Conservation (phyloP, 306 rosid genomes). For the Quercus dentata region DNA sequence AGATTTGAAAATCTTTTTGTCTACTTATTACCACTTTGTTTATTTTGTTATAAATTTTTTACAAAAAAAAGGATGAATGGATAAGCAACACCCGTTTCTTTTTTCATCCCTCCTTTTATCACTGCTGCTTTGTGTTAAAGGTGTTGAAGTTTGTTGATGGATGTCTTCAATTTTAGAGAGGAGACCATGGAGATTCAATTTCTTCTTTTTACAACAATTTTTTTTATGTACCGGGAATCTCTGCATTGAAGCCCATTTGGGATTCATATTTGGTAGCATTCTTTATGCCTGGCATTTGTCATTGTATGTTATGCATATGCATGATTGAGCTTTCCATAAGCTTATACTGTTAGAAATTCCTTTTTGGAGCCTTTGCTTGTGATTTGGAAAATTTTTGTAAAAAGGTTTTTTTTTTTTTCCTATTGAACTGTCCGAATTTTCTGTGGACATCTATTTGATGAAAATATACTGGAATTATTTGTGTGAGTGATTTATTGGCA, state of each 20-base stretch:
- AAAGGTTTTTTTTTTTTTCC: background rate
- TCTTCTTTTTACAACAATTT: background rate
- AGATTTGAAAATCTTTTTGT: background rate
- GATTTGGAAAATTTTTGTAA: background rate
- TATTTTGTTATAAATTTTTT: background rate
- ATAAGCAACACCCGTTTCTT: background rate
- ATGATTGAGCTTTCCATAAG: background rate
- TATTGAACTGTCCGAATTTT: background rate
- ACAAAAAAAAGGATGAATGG: background rate
- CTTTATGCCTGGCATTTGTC: background rate
- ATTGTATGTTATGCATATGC: background rate
- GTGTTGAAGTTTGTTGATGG: background rate
- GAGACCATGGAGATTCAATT: background rate
- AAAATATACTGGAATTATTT: background rate
- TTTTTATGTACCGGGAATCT: background rate
- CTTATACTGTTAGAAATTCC: background rate
- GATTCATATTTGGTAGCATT: background rate
- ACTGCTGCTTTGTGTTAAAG: background rate
- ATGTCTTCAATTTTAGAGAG: background rate
- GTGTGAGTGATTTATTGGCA: background rate
- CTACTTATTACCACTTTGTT: background rate
- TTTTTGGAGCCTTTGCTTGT: background rate
- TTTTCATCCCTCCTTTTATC: background rate
- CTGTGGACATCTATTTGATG: background rate
- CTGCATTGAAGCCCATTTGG: background rate